Base-by-base conservation (phyloP, 768 basidiomycete species). In the Austroboletus eburneus region DNA sequence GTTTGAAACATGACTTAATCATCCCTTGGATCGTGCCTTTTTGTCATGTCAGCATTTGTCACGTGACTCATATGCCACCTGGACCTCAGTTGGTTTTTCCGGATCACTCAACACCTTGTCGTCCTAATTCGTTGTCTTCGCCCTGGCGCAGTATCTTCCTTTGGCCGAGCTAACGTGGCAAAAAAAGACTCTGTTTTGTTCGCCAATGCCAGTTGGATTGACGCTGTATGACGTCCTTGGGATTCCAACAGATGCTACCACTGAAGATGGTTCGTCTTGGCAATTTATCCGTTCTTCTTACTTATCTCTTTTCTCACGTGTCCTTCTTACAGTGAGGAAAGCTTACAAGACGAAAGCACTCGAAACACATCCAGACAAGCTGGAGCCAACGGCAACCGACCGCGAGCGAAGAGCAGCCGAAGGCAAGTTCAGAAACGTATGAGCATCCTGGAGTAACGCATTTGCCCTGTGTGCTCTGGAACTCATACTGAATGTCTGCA, bases 321-420 rank as follows among this genome's bases (percentile, higher is more conserved):
- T 22, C 22, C 36, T 8, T 38, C 5, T 22, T 22, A 5, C 32
- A 63, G 85, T 87, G 46, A 78, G 81, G 42, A 80, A 72, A 55
- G 83, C 82, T 2, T 87, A 85, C 62, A 81, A 77, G 57, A 76
- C 75, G 50, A 80, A 76, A 55, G 83, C 78, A 9, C 69, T 87
- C 22, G 81, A 83, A 61, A 86, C 85, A 1, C 85, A 87, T 59
- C 85, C 85, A 9, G 85, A 87, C 55, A 85, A 84, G 55, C 75
- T 85, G 39, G 77, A 77, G 10, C 79, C 74, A 30, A 64, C 64
- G 24, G 77, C 78, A 8, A 75, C 67, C 35, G 72, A 74, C 36
- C 65, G 70, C 46, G 76, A 78, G 49, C 80, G 76, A 57, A 71
- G 73, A 45, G 68, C 58, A 17, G 79, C 83, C 8, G 77, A 78